These are phyloP conservation scores for Aspergillus brasiliensis DNA, from an alignment of 2,329 filamentous ascomycete species.

Conservation along the genomic window DNA sequence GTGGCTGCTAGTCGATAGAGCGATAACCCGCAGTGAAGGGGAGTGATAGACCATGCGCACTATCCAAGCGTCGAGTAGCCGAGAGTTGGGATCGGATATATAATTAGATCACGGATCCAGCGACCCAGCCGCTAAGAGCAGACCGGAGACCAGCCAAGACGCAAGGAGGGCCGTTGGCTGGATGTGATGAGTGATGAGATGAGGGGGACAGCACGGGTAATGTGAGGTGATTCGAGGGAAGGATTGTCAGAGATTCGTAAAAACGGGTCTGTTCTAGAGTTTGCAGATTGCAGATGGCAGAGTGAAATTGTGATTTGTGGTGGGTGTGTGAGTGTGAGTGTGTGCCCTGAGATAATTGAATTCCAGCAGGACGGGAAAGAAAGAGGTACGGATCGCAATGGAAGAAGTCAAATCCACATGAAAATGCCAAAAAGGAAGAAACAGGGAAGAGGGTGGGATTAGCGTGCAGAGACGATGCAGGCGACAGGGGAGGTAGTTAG, in stretches of 20 bases:
- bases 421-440: constrained; percentile 2
- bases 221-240: background rate
- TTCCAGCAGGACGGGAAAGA: no score
- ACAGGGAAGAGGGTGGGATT: background rate
- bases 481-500: background rate
- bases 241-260: no score
- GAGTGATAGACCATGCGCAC: constrained; percentile 17
- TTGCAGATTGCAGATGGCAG: no score
- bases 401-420: background rate
- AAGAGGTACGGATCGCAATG: background rate
- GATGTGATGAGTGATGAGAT: background rate
- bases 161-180: constrained; percentile 9
- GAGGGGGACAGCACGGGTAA: constrained; percentile 1
- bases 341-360: no score
- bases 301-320: no score
- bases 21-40: constrained; percentile 4
- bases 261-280: no score
- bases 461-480: constrained; percentile 5
- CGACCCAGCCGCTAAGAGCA: constrained; percentile 9
- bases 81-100: constrained; percentile 25
- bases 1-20: constrained; percentile 3
- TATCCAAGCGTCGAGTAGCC: constrained; percentile 9
- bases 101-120: constrained; percentile 25
- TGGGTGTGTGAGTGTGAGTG: no score
- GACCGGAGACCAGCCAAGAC: constrained; percentile 13